Evolutionary conservation across 352 stramenopile species (phyloP).

Genomic region (Pythium apleroticum): DNA sequence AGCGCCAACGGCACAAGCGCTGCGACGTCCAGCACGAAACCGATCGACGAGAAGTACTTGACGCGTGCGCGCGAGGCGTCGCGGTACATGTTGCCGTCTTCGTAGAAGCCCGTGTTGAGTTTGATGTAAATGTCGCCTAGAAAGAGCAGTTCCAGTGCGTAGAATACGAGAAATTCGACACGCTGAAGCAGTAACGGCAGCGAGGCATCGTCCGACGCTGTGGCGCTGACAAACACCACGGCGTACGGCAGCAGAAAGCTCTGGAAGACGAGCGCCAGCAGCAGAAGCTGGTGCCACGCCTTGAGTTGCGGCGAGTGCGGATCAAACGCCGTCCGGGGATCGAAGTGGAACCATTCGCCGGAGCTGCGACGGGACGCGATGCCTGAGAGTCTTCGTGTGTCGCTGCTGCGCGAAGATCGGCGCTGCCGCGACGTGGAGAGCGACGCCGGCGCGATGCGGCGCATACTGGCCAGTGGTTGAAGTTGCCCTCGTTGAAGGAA

Average conservation of each 20-base stretch:
- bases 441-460: conserved; percentile 16
- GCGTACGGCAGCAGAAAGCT: conserved; percentile 50
- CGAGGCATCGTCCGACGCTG: not conserved
- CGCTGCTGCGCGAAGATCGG: conserved; percentile 26
- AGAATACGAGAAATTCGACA: conserved; percentile 30
- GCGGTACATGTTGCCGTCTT: conserved; percentile 46
- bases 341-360: conserved; percentile 29
- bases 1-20: conserved; percentile 45
- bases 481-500: not conserved
- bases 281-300: conserved; percentile 46
- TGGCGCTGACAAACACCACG: conserved; percentile 23
- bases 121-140: conserved; percentile 55
- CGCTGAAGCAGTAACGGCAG: conserved; percentile 18
- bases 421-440: conserved; percentile 18
- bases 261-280: conserved; percentile 50
- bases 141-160: conserved; percentile 45
- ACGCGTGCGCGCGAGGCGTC: conserved; percentile 38
- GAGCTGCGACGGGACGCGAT: conserved; percentile 15
- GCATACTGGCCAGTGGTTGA: conserved; percentile 9
- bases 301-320: conserved; percentile 47
- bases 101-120: conserved; percentile 58
- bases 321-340: conserved; percentile 50
- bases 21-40: conserved; percentile 45
- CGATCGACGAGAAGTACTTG: conserved; percentile 42
- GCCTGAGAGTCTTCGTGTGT: conserved; percentile 18